A percentile compares a stretch with the other conserved stretches of the same genome.
These are phyloP conservation scores for Starmerella gropengiesseri DNA, from an alignment of 805 yeast genomes.

Conservation along the genomic window DNA sequence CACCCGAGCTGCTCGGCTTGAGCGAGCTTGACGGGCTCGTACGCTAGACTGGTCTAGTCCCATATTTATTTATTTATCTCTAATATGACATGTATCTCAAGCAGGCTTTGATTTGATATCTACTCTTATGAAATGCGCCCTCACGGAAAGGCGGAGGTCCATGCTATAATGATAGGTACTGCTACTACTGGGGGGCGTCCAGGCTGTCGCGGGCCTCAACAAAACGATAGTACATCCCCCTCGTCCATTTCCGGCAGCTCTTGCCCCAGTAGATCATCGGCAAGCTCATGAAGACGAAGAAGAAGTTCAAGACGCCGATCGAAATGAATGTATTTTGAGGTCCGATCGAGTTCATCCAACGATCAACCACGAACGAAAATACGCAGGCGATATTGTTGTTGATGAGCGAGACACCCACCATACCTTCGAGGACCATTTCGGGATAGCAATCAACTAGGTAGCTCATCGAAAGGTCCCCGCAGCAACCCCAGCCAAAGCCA, in stretches of 20 bases:
- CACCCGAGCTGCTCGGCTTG: constrained; percentile 25
- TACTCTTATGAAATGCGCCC: no score
- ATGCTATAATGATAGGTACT: no score
- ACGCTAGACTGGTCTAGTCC: constrained; percentile 8
- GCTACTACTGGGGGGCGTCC: no score
- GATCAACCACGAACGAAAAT: constrained; percentile 50
- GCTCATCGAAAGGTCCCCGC: constrained; percentile 38
- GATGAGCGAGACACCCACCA: constrained; percentile 46
- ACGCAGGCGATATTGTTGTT: constrained; percentile 36
- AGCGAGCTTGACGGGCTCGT: constrained; percentile 26
- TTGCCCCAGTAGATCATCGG: constrained; percentile 37
- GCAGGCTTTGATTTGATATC: no score
- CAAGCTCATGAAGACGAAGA: constrained; percentile 36
- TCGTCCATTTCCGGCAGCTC: constrained; percentile 25
- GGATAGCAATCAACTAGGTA: constrained; percentile 49
- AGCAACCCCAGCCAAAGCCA: constrained; percentile 45
- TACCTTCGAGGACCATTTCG: constrained; percentile 43
- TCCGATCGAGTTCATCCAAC: constrained; percentile 45
- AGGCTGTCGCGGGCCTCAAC: constrained; percentile 26
- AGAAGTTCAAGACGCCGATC: constrained; percentile 38
- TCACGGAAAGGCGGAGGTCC: no score
- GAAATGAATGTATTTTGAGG: constrained; percentile 46
- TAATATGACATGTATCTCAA: background rate
- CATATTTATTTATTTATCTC: constrained; percentile 16
- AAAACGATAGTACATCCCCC: constrained; percentile 23